phyloP scores from a whole-genome alignment of 495 filamentous ascomycete genomes.

The Apodospora peruviana region DNA sequence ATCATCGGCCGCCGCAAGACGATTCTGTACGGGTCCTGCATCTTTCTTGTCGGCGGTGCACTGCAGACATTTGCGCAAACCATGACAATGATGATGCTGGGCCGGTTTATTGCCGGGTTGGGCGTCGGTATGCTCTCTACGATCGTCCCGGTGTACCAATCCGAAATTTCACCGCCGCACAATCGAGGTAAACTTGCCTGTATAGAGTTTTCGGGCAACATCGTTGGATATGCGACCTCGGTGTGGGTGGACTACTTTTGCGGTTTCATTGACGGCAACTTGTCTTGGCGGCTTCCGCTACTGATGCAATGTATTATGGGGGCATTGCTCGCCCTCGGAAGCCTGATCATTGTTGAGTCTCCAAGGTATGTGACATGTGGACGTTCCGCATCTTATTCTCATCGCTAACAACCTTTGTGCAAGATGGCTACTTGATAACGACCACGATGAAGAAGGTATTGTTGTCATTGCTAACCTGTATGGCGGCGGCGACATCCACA shows the following conservation, averaged over 20 bases:
- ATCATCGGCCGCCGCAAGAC: conserved; percentile 84
- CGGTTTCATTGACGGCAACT: conserved; percentile 77
- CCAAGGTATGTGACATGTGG: conserved; percentile 60
- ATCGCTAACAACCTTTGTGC: conserved; percentile 10
- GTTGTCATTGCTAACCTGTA: conserved; percentile 97
- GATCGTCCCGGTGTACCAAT: conserved; percentile 97
- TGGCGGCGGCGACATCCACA: conserved; percentile 89
- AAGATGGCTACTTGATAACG: conserved; percentile 95
- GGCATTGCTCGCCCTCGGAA: conserved; percentile 72
- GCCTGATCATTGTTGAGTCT: conserved; percentile 90
- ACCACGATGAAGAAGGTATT: conserved; percentile 97
- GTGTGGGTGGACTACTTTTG: conserved; percentile 99
- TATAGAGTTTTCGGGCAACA: conserved; percentile 97
- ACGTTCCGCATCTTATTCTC: background rate
- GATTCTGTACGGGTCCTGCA: conserved; percentile 86
- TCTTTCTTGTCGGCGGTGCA: conserved; percentile 87
- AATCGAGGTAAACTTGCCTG: conserved; percentile 93
- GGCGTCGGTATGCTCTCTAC: conserved; percentile 93
- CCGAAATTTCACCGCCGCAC: conserved; percentile 94
- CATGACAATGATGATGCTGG: conserved; percentile 89
- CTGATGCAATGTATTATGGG: conserved; percentile 96
- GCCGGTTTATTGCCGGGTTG: conserved; percentile 85
- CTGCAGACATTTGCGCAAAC: conserved; percentile 75
- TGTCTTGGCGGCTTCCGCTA: conserved; percentile 87
- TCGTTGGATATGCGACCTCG: conserved; percentile 88